Conservation (phyloP, 192 early-diverging fungal genomes). For the Backusella luteola region DNA sequence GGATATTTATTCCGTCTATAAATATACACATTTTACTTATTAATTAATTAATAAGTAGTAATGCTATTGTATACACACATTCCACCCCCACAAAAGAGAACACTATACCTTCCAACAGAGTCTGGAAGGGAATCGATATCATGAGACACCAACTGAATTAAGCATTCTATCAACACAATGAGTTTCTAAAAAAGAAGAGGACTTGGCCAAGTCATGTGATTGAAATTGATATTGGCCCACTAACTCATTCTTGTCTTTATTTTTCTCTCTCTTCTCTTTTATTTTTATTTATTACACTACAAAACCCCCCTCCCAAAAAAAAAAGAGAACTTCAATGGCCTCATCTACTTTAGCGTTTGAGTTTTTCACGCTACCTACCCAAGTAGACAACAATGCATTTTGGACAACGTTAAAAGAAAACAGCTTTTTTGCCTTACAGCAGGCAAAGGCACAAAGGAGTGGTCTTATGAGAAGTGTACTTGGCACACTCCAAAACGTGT, state of each 20-base stretch:
- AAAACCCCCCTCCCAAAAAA: too few relatives aligned
- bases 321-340: neutral
- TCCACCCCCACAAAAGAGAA: too few relatives aligned
- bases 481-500: constrained; percentile 95
- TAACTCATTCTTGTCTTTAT: neutral
- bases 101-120: too few relatives aligned
- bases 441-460: constrained; percentile 56
- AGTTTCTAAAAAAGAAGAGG: too few relatives aligned
- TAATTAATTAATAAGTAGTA: too few relatives aligned
- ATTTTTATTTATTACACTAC: neutral
- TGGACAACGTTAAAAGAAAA: constrained; percentile 66
- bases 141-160: too few relatives aligned
- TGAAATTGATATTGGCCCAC: neutral
- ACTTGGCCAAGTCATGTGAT: neutral
- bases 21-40: too few relatives aligned
- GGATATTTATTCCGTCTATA: too few relatives aligned
- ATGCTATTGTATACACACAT: too few relatives aligned
- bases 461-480: constrained; percentile 69
- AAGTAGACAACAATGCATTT: constrained; percentile 58
- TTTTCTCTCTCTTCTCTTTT: neutral
- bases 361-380: constrained; percentile 52
- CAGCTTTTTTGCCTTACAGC: constrained; percentile 67
- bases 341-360: constrained; percentile 17
- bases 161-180: too few relatives aligned
- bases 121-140: too few relatives aligned